Evolutionary conservation across 2,329 filamentous ascomycete genomes (phyloP).

Genomic region (Monilinia fructicola): DNA sequence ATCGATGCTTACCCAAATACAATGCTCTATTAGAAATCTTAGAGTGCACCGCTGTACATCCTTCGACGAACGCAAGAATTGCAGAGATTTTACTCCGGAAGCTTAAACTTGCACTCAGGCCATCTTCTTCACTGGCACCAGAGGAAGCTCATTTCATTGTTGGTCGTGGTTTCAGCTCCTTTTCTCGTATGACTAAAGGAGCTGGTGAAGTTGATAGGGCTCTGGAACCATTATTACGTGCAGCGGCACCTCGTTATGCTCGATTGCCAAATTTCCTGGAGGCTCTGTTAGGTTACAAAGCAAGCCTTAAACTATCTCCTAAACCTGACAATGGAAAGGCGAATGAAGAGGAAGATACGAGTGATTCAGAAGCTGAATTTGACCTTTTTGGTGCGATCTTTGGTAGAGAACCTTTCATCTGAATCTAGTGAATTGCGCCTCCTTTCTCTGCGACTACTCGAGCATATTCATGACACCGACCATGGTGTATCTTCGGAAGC

Average conservation of each 20-base stretch:
- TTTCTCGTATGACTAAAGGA: slow-evolving; percentile 63
- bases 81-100: slow-evolving; percentile 65
- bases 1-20: slow-evolving; percentile 65
- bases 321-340: slow-evolving; percentile 18
- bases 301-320: slow-evolving; percentile 32
- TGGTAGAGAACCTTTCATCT: slow-evolving; percentile 72
- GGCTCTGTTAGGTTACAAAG: slow-evolving; percentile 58
- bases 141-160: slow-evolving; percentile 71
- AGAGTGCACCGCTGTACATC: slow-evolving; percentile 60
- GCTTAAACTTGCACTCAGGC: slow-evolving; percentile 62
- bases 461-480: slow-evolving; percentile 54
- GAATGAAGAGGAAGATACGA: slow-evolving; percentile 18
- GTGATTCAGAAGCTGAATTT: slow-evolving; percentile 51
- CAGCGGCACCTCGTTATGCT: slow-evolving; percentile 65
- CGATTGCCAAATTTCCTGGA: slow-evolving; percentile 66
- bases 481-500: slow-evolving; percentile 51
- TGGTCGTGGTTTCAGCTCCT: slow-evolving; percentile 72
- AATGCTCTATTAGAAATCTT: slow-evolving; percentile 65
- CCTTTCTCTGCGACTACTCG: slow-evolving; percentile 70
- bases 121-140: slow-evolving; percentile 57
- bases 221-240: slow-evolving; percentile 65
- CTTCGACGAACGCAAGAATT: slow-evolving; percentile 65
- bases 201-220: slow-evolving; percentile 57
- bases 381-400: slow-evolving; percentile 60
- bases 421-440: slow-evolving; percentile 74